Percentiles rank a stretch among this genome's conserved stretches.
phyloP scores from a whole-genome alignment of 805 yeast species.

The Tetrapisispora fleetii region DNA sequence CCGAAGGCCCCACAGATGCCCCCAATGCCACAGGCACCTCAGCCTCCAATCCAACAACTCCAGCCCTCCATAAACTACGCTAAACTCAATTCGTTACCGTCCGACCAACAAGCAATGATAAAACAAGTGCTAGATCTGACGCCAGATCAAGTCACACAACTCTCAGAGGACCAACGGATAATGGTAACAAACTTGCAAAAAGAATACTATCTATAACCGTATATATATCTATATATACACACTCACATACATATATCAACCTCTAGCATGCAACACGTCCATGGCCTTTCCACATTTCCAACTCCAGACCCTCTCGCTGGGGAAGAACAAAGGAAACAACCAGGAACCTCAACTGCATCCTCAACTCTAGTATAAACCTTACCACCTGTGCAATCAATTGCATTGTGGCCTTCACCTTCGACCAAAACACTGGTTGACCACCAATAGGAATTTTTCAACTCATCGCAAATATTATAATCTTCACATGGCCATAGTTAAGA shows the following conservation, averaged over 20 bases:
- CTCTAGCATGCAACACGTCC: no score
- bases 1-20: constrained; percentile 9
- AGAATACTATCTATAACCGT: constrained; percentile 36
- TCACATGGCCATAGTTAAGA: neutral
- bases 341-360: no score
- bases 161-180: constrained; percentile 38
- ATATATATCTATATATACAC: neutral
- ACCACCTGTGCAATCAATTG: no score
- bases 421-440: no score
- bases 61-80: constrained; percentile 29
- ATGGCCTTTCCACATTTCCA: no score
- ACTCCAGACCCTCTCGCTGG: no score
- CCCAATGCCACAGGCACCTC: constrained; percentile 9
- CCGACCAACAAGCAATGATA: constrained; percentile 47
- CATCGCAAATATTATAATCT: neutral
- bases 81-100: constrained; percentile 42
- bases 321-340: no score
- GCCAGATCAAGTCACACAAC: constrained; percentile 32
- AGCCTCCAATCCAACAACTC: constrained; percentile 6
- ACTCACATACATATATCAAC: no score
- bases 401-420: no score
- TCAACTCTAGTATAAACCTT: no score
- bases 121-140: constrained; percentile 39
- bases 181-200: constrained; percentile 48
- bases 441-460: neutral